Evolutionary conservation across 2,329 filamentous ascomycete genomes (phyloP).

Genomic region (Cladosporium cucumerinum): DNA sequence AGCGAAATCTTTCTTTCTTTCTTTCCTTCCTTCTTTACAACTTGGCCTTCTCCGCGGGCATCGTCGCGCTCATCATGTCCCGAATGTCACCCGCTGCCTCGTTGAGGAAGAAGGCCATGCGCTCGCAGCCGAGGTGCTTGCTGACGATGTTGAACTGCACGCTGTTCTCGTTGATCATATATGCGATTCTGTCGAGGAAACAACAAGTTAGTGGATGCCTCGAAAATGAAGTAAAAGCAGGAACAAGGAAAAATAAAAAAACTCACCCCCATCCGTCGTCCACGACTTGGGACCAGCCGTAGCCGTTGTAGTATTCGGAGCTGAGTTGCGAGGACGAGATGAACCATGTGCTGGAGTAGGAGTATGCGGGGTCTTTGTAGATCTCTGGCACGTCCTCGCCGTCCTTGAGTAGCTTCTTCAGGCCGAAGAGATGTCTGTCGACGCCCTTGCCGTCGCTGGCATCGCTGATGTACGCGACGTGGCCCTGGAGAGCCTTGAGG

Average conservation of each 20-base stretch:
- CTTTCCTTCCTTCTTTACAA: constrained; percentile 53
- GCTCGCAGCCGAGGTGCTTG: constrained; percentile 83
- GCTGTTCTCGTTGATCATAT: constrained; percentile 99
- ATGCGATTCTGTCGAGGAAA: constrained; percentile 62
- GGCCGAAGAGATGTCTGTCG: constrained; percentile 92
- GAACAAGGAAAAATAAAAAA: constrained; percentile 23
- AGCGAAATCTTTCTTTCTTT: neutral
- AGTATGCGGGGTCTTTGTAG: constrained; percentile 81
- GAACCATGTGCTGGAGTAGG: constrained; percentile 85
- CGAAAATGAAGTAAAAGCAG: neutral
- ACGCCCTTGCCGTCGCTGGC: constrained; percentile 91
- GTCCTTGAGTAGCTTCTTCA: constrained; percentile 82
- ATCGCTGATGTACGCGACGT: constrained; percentile 85
- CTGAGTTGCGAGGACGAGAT: constrained; percentile 85
- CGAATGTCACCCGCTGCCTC: constrained; percentile 89
- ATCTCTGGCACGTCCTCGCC: constrained; percentile 78
- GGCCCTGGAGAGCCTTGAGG: constrained; percentile 74
- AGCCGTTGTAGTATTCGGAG: constrained; percentile 97
- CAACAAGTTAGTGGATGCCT: constrained; percentile 22
- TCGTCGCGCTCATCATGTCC: constrained; percentile 75
- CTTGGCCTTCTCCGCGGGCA: constrained; percentile 77
- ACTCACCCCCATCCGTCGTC: constrained; percentile 79
- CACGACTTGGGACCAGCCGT: constrained; percentile 97
- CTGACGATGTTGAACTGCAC: constrained; percentile 98
- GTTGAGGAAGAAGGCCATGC: constrained; percentile 94